Evolutionary conservation across 495 filamentous ascomycete genomes (phyloP).

Genomic region (Friedmanniomyces endolithicus): DNA sequence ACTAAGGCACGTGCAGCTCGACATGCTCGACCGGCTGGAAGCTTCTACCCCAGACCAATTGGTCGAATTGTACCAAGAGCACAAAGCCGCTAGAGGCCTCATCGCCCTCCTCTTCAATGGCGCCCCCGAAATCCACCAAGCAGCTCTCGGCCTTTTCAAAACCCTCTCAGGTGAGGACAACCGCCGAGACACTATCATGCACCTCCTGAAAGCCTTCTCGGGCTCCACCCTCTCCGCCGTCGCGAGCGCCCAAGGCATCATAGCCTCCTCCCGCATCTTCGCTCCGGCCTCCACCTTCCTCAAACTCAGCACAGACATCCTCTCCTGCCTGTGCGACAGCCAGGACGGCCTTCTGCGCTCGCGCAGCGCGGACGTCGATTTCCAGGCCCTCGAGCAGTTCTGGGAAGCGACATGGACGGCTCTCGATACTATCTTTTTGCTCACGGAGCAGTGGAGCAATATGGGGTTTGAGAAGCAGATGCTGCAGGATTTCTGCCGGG

Average conservation of each 20-base stretch:
- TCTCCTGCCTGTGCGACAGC: slow-evolving; percentile 71
- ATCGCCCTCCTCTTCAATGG: slow-evolving; percentile 57
- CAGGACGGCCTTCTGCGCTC: slow-evolving; percentile 67
- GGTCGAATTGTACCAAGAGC: slow-evolving; percentile 48
- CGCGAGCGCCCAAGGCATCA: slow-evolving; percentile 46
- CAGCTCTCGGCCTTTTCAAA: slow-evolving; percentile 68
- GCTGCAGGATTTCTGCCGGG: slow-evolving; percentile 85
- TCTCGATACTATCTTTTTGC: slow-evolving; percentile 66
- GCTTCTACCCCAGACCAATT: slow-evolving; percentile 58
- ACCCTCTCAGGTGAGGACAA: slow-evolving; percentile 56
- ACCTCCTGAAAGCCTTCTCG: slow-evolving; percentile 53
- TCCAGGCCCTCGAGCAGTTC: slow-evolving; percentile 52
- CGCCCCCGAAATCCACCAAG: slow-evolving; percentile 57
- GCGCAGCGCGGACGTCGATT: slow-evolving; percentile 43
- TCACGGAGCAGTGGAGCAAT: slow-evolving; percentile 67
- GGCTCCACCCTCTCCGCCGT: slow-evolving; percentile 47
- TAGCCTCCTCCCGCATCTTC: slow-evolving; percentile 48
- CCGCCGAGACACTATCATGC: slow-evolving; percentile 61
- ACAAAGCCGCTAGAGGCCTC: slow-evolving; percentile 51
- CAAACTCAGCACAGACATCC: slow-evolving; percentile 59
- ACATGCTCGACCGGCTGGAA: slow-evolving; percentile 60
- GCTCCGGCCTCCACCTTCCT: slow-evolving; percentile 57
- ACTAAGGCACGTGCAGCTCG: slow-evolving; percentile 48
- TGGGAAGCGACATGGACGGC: slow-evolving; percentile 75
- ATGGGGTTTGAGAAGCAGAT: slow-evolving; percentile 52